These are phyloP conservation scores for Amanita brunnescens DNA, from an alignment of 768 basidiomycete species.

Conservation along the genomic window DNA sequence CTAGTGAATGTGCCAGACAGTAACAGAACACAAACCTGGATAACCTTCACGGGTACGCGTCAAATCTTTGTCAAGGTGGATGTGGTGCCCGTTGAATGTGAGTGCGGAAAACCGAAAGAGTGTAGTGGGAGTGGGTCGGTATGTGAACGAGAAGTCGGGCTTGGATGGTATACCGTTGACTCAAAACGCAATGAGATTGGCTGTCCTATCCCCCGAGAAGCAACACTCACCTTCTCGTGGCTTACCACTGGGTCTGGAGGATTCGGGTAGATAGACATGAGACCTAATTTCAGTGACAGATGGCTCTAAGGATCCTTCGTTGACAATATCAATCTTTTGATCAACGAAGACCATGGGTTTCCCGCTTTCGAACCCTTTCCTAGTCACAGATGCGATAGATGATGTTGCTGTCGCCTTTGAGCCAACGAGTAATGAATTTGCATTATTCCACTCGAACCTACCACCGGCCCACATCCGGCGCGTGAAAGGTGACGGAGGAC, in stretches of 20 bases:
- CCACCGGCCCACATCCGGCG: conserved; percentile 82
- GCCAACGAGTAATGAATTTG: conserved; percentile 43
- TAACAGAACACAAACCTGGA: conserved; percentile 37
- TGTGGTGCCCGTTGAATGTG: conserved; percentile 79
- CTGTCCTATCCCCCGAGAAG: conserved; percentile 10
- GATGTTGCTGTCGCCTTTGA: conserved; percentile 39
- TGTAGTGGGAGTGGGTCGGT: conserved; percentile 58
- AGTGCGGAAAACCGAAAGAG: conserved; percentile 83
- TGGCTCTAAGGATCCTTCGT: conserved; percentile 32
- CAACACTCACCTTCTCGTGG: neutral
- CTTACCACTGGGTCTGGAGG: conserved; percentile 13
- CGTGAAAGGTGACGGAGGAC: conserved; percentile 65
- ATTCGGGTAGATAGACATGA: conserved; percentile 52
- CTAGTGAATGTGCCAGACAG: neutral
- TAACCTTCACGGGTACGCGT: conserved; percentile 63
- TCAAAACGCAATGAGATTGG: conserved; percentile 11
- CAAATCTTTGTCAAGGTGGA: conserved; percentile 75
- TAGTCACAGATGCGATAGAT: conserved; percentile 41
- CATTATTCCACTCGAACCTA: conserved; percentile 49
- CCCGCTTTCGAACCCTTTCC: conserved; percentile 56
- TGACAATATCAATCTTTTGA: conserved; percentile 47
- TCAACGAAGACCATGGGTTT: conserved; percentile 71
- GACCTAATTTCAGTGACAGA: conserved; percentile 55
- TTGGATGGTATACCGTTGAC: conserved; percentile 29
- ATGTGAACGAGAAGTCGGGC: conserved; percentile 54